phyloP scores from a whole-genome alignment of 2,329 filamentous ascomycete species.

The Paracorniculantispora psalliotae region DNA sequence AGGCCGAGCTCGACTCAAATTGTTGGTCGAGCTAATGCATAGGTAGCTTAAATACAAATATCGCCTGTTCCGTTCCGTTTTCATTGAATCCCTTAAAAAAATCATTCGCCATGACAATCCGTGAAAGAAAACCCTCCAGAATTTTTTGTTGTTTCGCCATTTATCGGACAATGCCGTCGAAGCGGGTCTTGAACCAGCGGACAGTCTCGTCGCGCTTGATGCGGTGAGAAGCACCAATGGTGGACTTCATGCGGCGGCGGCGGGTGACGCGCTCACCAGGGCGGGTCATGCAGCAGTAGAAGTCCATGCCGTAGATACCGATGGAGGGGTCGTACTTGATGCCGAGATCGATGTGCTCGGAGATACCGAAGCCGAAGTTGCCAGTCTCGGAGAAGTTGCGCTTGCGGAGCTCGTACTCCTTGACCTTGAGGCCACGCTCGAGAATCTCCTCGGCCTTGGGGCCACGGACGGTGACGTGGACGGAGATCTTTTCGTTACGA shows the following conservation, averaged over 20 bases:
- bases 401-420: slow-evolving; percentile 99
- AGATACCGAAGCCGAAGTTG: slow-evolving; percentile 99
- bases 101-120: slow-evolving; percentile 38
- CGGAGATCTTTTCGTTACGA: slow-evolving; percentile 99
- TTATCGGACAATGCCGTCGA: slow-evolving; percentile 99
- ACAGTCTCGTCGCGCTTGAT: slow-evolving; percentile 94
- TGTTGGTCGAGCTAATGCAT: slow-evolving; percentile 47
- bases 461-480: slow-evolving; percentile 98
- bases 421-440: slow-evolving; percentile 99
- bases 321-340: slow-evolving; percentile 99
- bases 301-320: slow-evolving; percentile 99
- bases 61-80: slow-evolving; percentile 24
- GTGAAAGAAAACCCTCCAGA: slow-evolving; percentile 27
- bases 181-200: slow-evolving; percentile 89
- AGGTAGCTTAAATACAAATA: slow-evolving; percentile 40
- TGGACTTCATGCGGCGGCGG: slow-evolving; percentile 84
- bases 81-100: slow-evolving; percentile 26
- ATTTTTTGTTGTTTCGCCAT: slow-evolving; percentile 30
- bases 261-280: slow-evolving; percentile 96
- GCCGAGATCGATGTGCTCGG: slow-evolving; percentile 99
- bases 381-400: slow-evolving; percentile 99
- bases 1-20: slow-evolving; percentile 61
- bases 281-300: slow-evolving; percentile 99
- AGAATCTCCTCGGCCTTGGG: slow-evolving; percentile 98
- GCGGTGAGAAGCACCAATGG: slow-evolving; percentile 81